Percentiles rank a stretch among this genome's conserved stretches.
These are phyloP conservation scores for Rhizoclosmatium sp. DNA, from an alignment of 192 early-diverging fungal genomes.

Conservation along the genomic window DNA sequence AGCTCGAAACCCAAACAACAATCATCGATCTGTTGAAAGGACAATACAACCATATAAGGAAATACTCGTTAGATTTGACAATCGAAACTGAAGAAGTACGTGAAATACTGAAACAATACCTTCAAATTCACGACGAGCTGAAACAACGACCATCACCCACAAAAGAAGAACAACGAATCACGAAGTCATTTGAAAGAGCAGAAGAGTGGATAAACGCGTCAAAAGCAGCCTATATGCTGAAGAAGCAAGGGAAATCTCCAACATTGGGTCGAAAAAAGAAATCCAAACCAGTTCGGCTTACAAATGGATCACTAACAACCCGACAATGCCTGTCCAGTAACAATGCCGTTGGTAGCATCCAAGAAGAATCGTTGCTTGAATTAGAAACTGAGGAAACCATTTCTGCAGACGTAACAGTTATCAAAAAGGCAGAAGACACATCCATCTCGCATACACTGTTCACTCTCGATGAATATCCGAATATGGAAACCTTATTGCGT, in stretches of 20 bases:
- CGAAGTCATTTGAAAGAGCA: neutral
- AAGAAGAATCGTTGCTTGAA: no score
- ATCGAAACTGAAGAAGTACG: neutral
- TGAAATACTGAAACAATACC: neutral
- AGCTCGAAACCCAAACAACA: neutral
- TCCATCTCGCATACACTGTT: neutral
- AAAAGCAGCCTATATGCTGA: neutral
- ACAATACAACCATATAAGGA: neutral
- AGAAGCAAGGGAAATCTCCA: no score
- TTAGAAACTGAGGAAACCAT: neutral
- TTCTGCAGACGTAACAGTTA: neutral
- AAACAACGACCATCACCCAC: neutral
- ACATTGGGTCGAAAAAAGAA: no score
- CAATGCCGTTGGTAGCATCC: no score
- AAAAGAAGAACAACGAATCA: neutral
- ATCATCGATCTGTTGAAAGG: neutral
- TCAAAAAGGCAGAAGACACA: neutral
- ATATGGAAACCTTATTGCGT: conserved; percentile 28
- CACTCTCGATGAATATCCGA: neutral
- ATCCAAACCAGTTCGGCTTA: no score
- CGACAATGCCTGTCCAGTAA: no score
- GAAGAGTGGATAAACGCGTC: neutral
- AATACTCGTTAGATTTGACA: neutral
- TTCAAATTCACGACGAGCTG: neutral
- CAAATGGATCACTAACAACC: no score